Conservation (phyloP, 306 rosid genomes). For the Rubus idaeus region DNA sequence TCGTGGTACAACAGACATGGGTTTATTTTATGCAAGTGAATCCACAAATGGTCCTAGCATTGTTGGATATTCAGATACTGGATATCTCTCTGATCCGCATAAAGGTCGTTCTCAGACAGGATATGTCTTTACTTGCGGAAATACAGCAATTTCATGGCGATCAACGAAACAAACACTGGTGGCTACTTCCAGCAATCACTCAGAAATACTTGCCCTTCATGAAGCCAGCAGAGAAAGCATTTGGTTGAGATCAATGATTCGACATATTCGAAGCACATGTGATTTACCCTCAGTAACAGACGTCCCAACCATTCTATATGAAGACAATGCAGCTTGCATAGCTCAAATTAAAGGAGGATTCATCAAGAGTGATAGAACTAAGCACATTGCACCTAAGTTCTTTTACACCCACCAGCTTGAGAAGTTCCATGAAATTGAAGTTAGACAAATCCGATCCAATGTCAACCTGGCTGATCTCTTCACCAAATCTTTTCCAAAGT, state of each 20-base stretch:
- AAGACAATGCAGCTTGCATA: background rate
- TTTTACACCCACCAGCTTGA: background rate
- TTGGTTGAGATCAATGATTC: background rate
- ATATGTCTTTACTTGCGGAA: background rate
- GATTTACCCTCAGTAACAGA: background rate
- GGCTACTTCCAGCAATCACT: constrained; percentile 7
- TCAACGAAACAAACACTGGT: background rate
- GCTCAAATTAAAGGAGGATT: background rate
- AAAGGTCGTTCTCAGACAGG: background rate
- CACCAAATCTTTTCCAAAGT: background rate
- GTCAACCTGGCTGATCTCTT: background rate
- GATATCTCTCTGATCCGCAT: constrained; percentile 5
- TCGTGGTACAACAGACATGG: background rate
- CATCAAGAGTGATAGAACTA: background rate
- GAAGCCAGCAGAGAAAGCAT: background rate
- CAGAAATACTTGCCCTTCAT: background rate
- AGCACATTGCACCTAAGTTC: constrained; percentile 1
- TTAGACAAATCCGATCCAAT: background rate
- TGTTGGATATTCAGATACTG: background rate
- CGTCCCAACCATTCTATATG: background rate
- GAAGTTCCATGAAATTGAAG: background rate
- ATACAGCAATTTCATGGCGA: background rate
- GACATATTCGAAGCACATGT: background rate
- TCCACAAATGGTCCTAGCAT: background rate
- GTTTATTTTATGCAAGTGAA: background rate